Conservation (phyloP, 495 filamentous ascomycete species). For the Trichoderma reesei region DNA sequence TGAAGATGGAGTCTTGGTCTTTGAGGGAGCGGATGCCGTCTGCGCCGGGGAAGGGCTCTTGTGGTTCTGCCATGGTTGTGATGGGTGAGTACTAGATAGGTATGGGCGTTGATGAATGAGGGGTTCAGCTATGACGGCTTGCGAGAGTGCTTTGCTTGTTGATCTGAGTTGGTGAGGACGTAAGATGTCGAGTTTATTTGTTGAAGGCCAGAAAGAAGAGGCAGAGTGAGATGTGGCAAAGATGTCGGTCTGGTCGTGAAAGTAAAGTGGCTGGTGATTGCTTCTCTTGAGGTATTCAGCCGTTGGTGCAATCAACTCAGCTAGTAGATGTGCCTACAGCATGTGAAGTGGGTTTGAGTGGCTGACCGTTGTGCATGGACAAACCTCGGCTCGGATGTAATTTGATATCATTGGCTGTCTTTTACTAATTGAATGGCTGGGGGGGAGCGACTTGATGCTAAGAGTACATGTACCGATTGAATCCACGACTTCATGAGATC, state of each 20-base stretch:
- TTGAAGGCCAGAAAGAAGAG: neutral
- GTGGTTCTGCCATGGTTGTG: neutral
- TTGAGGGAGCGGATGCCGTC: constrained; percentile 10
- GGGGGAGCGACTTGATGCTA: neutral
- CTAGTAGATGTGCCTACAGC: no score
- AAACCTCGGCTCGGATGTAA: neutral
- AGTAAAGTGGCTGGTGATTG: neutral
- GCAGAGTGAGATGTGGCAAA: neutral
- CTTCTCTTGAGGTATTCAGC: neutral
- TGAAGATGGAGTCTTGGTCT: constrained; percentile 12
- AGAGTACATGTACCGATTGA: no score
- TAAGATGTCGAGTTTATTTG: neutral
- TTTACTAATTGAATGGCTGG: constrained; percentile 1
- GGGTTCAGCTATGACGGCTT: neutral
- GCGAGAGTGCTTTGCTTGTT: neutral
- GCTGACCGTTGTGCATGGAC: neutral
- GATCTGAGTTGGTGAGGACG: no score
- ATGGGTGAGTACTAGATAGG: neutral
- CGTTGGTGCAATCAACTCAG: neutral
- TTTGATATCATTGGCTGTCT: neutral
- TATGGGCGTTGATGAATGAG: neutral
- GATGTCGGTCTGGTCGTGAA: no score
- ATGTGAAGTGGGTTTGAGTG: constrained; percentile 2
- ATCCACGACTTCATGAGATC: no score
- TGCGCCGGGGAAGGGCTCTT: neutral